Conservation (phyloP, 2,329 filamentous ascomycete genomes). For the Rutstroemia sp. region DNA sequence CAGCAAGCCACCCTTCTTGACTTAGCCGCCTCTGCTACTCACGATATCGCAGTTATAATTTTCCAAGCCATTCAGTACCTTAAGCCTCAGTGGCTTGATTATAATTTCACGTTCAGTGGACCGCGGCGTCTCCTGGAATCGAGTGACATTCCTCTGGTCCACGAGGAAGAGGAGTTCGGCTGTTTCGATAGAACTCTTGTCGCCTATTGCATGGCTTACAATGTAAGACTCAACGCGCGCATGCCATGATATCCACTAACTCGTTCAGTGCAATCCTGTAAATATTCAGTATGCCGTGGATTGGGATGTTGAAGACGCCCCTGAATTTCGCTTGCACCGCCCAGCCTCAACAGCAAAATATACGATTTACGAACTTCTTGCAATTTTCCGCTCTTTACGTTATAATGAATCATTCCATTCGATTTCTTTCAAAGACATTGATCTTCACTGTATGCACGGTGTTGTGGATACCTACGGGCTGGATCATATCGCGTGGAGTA, state of each 20-base stretch:
- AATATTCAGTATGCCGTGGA: slow-evolving; percentile 59
- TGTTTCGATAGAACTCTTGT: slow-evolving; percentile 59
- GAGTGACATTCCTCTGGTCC: slow-evolving; percentile 34
- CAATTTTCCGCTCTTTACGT: slow-evolving; percentile 60
- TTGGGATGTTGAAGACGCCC: slow-evolving; percentile 56
- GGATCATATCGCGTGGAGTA: slow-evolving; percentile 55
- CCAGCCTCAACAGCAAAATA: slow-evolving; percentile 49
- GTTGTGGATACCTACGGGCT: slow-evolving; percentile 50
- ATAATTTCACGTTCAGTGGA: slow-evolving; percentile 55
- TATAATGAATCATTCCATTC: slow-evolving; percentile 64
- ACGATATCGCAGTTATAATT: slow-evolving; percentile 56
- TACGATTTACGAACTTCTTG: slow-evolving; percentile 54
- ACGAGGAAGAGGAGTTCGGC: slow-evolving; percentile 51
- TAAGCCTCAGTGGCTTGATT: slow-evolving; percentile 57
- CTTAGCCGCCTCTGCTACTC: slow-evolving; percentile 55
- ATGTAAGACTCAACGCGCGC: slow-evolving; percentile 33
- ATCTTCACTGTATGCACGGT: slow-evolving; percentile 57
- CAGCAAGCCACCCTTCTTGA: slow-evolving; percentile 48
- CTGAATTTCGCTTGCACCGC: slow-evolving; percentile 56
- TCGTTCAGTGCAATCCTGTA: slow-evolving; percentile 42
- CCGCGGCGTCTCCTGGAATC: slow-evolving; percentile 48
- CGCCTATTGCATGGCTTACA: slow-evolving; percentile 64
- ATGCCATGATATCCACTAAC: slow-evolving; percentile 1
- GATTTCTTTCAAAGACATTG: slow-evolving; percentile 59
- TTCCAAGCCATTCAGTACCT: slow-evolving; percentile 54